These are phyloP conservation scores for Nannochloris sp. DNA, from an alignment of 139 green algal species.

Conservation along the genomic window DNA sequence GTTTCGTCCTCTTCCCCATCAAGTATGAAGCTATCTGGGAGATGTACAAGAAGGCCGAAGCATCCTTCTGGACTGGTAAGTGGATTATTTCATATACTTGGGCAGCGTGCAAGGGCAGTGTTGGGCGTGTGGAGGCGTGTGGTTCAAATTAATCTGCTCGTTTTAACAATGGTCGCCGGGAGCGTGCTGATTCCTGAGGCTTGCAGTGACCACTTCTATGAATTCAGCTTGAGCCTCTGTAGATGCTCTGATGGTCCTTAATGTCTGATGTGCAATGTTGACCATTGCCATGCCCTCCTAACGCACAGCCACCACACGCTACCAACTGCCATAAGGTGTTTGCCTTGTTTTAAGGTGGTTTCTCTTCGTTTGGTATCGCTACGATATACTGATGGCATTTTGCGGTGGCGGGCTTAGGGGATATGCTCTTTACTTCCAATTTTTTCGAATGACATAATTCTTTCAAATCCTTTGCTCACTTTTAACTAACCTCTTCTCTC, in stretches of 20 bases:
- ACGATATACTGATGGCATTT: too few species aligned
- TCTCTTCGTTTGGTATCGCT: too few species aligned
- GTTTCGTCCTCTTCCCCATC: constrained; percentile 94
- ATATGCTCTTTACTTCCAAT: background rate
- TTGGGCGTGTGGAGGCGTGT: background rate
- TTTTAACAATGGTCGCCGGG: background rate
- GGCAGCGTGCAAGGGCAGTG: background rate
- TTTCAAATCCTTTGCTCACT: background rate
- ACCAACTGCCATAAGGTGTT: too few species aligned
- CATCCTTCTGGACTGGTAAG: constrained; percentile 90
- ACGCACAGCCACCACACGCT: too few species aligned
- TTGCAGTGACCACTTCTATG: background rate
- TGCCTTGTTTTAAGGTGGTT: too few species aligned
- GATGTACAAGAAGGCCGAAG: constrained; percentile 96
- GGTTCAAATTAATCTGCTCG: too few species aligned
- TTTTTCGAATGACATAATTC: background rate
- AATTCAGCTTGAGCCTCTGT: background rate
- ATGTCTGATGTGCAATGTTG: too few species aligned
- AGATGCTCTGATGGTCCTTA: background rate
- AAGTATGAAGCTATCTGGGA: constrained; percentile 81
- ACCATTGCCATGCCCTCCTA: too few species aligned
- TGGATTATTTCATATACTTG: background rate
- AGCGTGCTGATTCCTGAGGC: too few species aligned
- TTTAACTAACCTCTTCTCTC: background rate
- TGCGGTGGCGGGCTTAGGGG: too few species aligned